These are phyloP conservation scores for Onygenales sp. DNA, from an alignment of 2,329 filamentous ascomycete genomes.

Conservation along the genomic window DNA sequence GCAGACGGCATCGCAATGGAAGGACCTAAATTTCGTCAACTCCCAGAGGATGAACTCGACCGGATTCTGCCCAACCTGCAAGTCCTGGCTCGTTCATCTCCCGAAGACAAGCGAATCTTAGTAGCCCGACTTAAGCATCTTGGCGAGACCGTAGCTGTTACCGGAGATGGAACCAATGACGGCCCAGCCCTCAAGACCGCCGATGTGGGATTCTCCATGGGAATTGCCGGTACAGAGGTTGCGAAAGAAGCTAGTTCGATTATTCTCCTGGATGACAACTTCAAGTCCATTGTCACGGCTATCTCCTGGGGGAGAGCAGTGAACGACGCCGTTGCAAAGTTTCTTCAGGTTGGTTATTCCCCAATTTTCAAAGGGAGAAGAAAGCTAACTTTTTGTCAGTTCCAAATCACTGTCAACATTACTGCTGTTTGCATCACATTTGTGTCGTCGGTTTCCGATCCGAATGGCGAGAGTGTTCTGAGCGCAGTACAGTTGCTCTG, in stretches of 20 bases:
- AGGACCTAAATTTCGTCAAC: constrained; percentile 56
- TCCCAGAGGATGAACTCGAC: constrained; percentile 51
- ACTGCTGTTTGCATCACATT: constrained; percentile 84
- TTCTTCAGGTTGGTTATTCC: constrained; percentile 40
- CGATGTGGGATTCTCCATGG: constrained; percentile 61
- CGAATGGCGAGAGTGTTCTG: constrained; percentile 62
- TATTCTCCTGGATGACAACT: constrained; percentile 59
- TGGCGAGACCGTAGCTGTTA: constrained; percentile 53
- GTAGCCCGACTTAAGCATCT: constrained; percentile 53
- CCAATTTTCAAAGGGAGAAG: not conserved
- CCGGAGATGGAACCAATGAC: constrained; percentile 60
- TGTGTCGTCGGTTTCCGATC: constrained; percentile 68
- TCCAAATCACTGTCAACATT: constrained; percentile 71
- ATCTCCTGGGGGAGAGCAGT: constrained; percentile 61
- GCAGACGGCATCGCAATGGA: constrained; percentile 57
- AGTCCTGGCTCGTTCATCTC: constrained; percentile 56
- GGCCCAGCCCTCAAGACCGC: constrained; percentile 56
- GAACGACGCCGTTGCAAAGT: constrained; percentile 60
- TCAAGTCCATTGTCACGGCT: constrained; percentile 55
- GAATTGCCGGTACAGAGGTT: constrained; percentile 56
- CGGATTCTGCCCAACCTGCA: constrained; percentile 50
- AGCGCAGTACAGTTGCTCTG: constrained; percentile 87
- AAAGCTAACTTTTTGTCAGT: constrained; percentile 16
- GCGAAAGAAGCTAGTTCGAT: constrained; percentile 62
- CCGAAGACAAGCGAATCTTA: constrained; percentile 57